Base-by-base conservation (phyloP, 768 basidiomycete genomes). In the Lactifluus subvellereus region DNA sequence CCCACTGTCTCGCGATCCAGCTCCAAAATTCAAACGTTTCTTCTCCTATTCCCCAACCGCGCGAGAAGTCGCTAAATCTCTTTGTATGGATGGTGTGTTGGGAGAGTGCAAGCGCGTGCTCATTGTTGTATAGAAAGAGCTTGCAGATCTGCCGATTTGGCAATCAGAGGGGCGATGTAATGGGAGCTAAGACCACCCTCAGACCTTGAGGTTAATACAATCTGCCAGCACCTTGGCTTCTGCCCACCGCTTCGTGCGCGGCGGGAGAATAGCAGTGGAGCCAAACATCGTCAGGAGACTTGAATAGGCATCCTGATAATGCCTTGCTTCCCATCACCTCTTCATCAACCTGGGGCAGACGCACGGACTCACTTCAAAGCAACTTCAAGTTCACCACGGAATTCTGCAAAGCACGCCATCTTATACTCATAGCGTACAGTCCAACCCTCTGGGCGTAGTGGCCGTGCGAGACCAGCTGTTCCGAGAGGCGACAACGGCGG, bases 11-110 rank as follows among this genome's bases (percentile, higher is more conserved):
- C 8, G 92, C 89, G 59, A 94, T 79, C 96, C 95, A 99, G 67
- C 90, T 91, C 96, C 96, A 98, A 71, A 88, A 98, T 72, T 98
- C 97, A 67, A 91, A 98, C 0, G 92, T 97, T 70, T 94, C 91
- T 69, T 95, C 93, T 16, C 94, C 95, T 59, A 98, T 98, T 8
- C 92, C 91, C 96, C 97, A 98, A 0, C 88, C 87, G 20, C 89
- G 77, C 6, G 90, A 89, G 67, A 99, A 84, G 69, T 94, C 91
- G 6, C 87, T 82, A 68, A 97, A 96, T 64, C 84, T 84, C 38
- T 86, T 84, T 64, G 96, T 81, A 71, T 99, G 97, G 13, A 84
- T 82, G 62, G 86, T 88, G 72, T 98, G 88, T 66, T 94, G 88
- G 0, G 86, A 84, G 2, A 97, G 75, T 0, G 93, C 88, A 6